Conservation (phyloP, 2,329 filamentous ascomycete genomes). For the Apiospora hydei region DNA sequence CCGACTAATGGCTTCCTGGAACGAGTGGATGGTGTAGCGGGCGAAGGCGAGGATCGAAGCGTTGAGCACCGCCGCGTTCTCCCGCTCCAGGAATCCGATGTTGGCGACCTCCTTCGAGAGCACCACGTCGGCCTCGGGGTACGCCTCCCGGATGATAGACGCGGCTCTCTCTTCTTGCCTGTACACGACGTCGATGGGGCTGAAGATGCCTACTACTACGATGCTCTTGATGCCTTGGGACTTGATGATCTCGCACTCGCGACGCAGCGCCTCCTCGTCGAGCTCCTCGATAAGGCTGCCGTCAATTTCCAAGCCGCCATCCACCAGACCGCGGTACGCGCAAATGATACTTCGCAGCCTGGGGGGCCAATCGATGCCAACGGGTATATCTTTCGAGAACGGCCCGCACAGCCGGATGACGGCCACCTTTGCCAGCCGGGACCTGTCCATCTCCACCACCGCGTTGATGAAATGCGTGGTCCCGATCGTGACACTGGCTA, state of each 20-base stretch:
- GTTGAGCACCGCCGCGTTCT: conserved; percentile 72
- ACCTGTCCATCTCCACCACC: conserved; percentile 59
- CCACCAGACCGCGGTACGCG: conserved; percentile 53
- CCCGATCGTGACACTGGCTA: conserved; percentile 61
- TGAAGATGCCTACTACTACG: conserved; percentile 59
- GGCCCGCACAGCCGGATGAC: conserved; percentile 62
- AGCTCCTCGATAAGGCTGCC: conserved; percentile 55
- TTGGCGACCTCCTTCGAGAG: conserved; percentile 60
- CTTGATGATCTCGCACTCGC: conserved; percentile 48
- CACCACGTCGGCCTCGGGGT: conserved; percentile 54
- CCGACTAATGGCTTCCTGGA: conserved; percentile 57
- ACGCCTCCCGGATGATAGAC: conserved; percentile 48
- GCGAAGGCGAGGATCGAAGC: conserved; percentile 67
- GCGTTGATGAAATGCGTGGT: conserved; percentile 68
- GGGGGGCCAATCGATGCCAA: conserved; percentile 60
- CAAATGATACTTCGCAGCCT: conserved; percentile 56
- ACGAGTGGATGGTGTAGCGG: conserved; percentile 61
- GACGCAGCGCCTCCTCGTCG: conserved; percentile 48
- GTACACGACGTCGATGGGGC: conserved; percentile 57
- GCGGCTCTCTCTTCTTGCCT: conserved; percentile 57
- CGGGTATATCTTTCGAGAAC: conserved; percentile 57
- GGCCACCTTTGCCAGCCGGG: conserved; percentile 57
- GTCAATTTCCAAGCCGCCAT: conserved; percentile 61
- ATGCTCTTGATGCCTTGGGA: conserved; percentile 53
- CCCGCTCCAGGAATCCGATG: conserved; percentile 64